Evolutionary conservation across 2,329 filamentous ascomycete genomes (phyloP), one percentile per base, ranked within the genome.

Genomic region (Aspergillus hiratsukae): DNA sequence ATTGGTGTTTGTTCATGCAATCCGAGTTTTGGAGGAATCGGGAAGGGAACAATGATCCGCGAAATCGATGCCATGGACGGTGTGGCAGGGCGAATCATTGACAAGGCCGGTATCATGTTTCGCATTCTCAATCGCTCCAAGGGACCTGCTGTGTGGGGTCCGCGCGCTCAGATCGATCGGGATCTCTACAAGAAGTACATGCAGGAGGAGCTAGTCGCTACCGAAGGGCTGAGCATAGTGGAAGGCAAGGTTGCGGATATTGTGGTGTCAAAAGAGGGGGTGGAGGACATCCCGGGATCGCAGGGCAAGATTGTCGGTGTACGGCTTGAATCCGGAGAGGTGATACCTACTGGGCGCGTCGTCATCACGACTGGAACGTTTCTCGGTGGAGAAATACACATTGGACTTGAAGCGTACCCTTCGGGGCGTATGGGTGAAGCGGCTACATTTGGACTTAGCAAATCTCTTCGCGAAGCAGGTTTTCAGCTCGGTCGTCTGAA

Each of bases 341-440:
- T 96, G 17, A 83, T 99, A 61, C 83, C 86, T 1, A 90, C 93
- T 0, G 85, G 82, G 49, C 87, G 87, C 59, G 92, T 97, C 37
- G 84, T 99, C 25, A 97, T 99, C 64, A 97, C 94, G 0, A 99
- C 94, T 0, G 94, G 94, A 0, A 99, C 94, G 0, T 99, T 99
- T 69, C 76, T 99, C 4, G 89, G 93, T 10, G 94, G 92, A 19
- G 94, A 99, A 74, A 99, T 99, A 60, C 94, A 99, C 66, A 95
- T 99, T 59, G 94, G 91, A 0, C 77, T 97, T 7, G 83, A 96
- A 53, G 83, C 82, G 3, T 96, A 85, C 69, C 92, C 94, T 0
- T 89, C 94, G 0, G 94, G 94, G 1, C 86, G 94, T 8, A 91
- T 99, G 79, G 94, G 93, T 10, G 94, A 99, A 76, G 90, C 90